Percentiles rank a stretch among this genome's conserved stretches.
Evolutionary conservation across 331 rosid genomes (phyloP).

Genomic region (Quercus phellos): DNA sequence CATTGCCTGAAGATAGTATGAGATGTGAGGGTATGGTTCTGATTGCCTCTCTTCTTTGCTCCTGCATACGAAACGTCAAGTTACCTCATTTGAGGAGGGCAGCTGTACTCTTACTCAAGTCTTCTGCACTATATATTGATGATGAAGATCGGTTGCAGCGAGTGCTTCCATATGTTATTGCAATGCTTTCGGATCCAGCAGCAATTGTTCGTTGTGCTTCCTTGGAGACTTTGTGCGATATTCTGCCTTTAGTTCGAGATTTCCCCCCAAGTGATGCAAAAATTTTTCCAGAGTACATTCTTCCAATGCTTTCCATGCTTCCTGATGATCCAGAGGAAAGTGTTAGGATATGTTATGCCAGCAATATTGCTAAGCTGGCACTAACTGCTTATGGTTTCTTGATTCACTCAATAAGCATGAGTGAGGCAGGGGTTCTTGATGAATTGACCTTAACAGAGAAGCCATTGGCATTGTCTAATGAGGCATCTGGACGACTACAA

Average conservation of each 20-base stretch:
- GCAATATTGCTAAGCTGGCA: slow-evolving; percentile 88
- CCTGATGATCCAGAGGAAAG: slow-evolving; percentile 99
- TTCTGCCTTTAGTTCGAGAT: slow-evolving; percentile 82
- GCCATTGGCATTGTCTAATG: slow-evolving; percentile 45
- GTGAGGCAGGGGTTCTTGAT: slow-evolving; percentile 95
- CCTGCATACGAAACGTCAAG: slow-evolving; percentile 91
- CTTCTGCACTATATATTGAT: slow-evolving; percentile 82
- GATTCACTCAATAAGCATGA: slow-evolving; percentile 84
- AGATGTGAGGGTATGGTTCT: slow-evolving; percentile 97
- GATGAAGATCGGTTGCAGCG: slow-evolving; percentile 93
- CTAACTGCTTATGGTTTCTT: slow-evolving; percentile 91
- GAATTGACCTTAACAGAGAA: slow-evolving; percentile 60
- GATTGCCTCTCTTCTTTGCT: slow-evolving; percentile 88
- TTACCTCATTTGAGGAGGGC: slow-evolving; percentile 87
- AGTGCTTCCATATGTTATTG: slow-evolving; percentile 87
- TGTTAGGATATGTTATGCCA: slow-evolving; percentile 94
- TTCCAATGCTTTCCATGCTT: slow-evolving; percentile 98
- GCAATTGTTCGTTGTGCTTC: slow-evolving; percentile 98
- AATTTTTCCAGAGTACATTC: slow-evolving; percentile 87
- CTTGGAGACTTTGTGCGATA: slow-evolving; percentile 85
- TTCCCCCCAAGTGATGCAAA: slow-evolving; percentile 98
- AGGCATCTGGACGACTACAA: slow-evolving; percentile 57
- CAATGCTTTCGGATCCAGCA: slow-evolving; percentile 84
- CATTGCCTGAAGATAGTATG: slow-evolving; percentile 73
- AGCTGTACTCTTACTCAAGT: slow-evolving; percentile 81